These are phyloP conservation scores for Didymella segeticola DNA, from an alignment of 2,329 filamentous ascomycete species.

Conservation along the genomic window DNA sequence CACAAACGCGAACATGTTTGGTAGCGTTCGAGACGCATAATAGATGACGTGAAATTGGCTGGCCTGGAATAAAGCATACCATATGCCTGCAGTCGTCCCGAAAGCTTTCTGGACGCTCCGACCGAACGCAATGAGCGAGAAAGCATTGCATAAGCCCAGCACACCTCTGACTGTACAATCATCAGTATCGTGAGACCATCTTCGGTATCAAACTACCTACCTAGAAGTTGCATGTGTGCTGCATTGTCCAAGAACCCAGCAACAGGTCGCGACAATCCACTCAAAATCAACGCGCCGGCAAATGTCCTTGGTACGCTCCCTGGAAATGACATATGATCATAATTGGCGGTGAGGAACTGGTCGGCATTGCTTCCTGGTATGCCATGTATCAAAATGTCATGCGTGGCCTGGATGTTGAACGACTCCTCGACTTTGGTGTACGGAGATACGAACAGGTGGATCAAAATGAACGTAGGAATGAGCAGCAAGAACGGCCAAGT, in stretches of 20 bases:
- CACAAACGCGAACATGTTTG: slow-evolving; percentile 95
- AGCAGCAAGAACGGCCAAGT: slow-evolving; percentile 40
- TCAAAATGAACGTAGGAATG: slow-evolving; percentile 49
- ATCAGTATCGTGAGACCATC: background rate
- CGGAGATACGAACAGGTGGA: slow-evolving; percentile 77
- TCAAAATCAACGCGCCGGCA: slow-evolving; percentile 77
- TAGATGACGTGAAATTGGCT: slow-evolving; percentile 93
- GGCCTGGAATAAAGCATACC: slow-evolving; percentile 80
- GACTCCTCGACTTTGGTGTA: slow-evolving; percentile 99
- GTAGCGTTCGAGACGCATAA: slow-evolving; percentile 88
- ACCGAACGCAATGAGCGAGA: slow-evolving; percentile 70
- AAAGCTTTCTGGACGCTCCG: slow-evolving; percentile 69
- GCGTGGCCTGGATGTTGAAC: slow-evolving; percentile 93
- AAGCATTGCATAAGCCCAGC: slow-evolving; percentile 78
- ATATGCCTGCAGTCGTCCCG: slow-evolving; percentile 72
- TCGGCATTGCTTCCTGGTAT: slow-evolving; percentile 66
- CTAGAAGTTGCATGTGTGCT: slow-evolving; percentile 64
- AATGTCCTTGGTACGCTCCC: slow-evolving; percentile 93
- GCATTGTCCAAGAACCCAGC: slow-evolving; percentile 63
- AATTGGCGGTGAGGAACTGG: slow-evolving; percentile 65
- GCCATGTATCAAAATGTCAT: slow-evolving; percentile 86
- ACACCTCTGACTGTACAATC: slow-evolving; percentile 68
- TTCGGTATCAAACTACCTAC: slow-evolving; percentile 43
- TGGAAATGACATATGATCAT: slow-evolving; percentile 90
- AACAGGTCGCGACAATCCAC: slow-evolving; percentile 73